These are phyloP conservation scores for Coprinopsis strossmayeri DNA, from an alignment of 768 basidiomycete genomes.

Conservation along the genomic window DNA sequence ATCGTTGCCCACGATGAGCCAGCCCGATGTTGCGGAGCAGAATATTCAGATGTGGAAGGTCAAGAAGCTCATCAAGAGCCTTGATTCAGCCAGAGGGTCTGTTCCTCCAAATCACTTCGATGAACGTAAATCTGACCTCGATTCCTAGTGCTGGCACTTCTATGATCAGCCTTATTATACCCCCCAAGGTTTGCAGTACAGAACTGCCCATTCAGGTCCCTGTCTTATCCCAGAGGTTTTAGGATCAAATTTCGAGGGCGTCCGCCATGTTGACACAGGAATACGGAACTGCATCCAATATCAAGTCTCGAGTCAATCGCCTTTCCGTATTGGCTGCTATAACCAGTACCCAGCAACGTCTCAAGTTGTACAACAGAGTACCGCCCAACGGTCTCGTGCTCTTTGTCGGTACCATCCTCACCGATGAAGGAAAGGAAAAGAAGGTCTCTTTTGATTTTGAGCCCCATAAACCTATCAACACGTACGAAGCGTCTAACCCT, in stretches of 20 bases:
- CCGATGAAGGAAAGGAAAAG: slow-evolving; percentile 99
- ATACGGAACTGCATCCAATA: slow-evolving; percentile 98
- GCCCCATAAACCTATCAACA: slow-evolving; percentile 98
- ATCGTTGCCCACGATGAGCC: slow-evolving; percentile 60
- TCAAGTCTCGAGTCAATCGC: slow-evolving; percentile 98
- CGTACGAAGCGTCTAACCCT: slow-evolving; percentile 66
- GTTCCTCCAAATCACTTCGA: slow-evolving; percentile 15
- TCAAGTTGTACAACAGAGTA: slow-evolving; percentile 94
- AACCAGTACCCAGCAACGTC: slow-evolving; percentile 93
- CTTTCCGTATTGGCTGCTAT: slow-evolving; percentile 97
- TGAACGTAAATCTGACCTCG: slow-evolving; percentile 6
- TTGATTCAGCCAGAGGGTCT: slow-evolving; percentile 88
- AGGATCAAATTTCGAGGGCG: slow-evolving; percentile 93
- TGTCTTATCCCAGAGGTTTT: slow-evolving; percentile 7
- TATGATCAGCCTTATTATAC: slow-evolving; percentile 98
- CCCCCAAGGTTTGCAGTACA: slow-evolving; percentile 63
- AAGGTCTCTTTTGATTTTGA: slow-evolving; percentile 98
- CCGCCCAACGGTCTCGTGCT: slow-evolving; percentile 96
- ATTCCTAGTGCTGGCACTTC: slow-evolving; percentile 80
- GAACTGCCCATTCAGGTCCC: not conserved
- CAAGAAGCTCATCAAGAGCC: slow-evolving; percentile 98
- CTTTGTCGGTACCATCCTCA: slow-evolving; percentile 96
- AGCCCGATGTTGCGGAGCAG: slow-evolving; percentile 76
- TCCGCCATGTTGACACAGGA: slow-evolving; percentile 97
- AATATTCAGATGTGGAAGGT: slow-evolving; percentile 99